These are phyloP conservation scores for Casuarina cunninghamiana DNA, from an alignment of 306 rosid genomes.

Conservation along the genomic window DNA sequence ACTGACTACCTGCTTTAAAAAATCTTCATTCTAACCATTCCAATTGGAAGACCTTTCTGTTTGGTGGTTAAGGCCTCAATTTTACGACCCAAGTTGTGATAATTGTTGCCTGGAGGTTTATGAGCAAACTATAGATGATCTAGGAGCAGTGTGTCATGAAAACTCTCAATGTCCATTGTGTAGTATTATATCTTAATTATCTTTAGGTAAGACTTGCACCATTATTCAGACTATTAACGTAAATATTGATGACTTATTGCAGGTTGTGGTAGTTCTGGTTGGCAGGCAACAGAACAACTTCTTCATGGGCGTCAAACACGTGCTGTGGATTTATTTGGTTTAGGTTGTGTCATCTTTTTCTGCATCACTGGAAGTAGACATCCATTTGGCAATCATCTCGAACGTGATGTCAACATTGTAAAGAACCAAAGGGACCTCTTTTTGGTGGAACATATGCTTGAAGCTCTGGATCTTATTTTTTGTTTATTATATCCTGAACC, in stretches of 20 bases:
- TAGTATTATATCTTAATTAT: not conserved
- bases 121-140: not conserved
- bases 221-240: not conserved
- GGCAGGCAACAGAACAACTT: constrained; percentile 96
- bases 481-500: constrained; percentile 54
- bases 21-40: not conserved
- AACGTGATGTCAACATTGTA: constrained; percentile 81
- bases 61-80: not conserved
- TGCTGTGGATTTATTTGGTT: constrained; percentile 84
- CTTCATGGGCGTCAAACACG: constrained; percentile 80
- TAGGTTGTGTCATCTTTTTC: constrained; percentile 80
- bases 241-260: constrained; percentile 13
- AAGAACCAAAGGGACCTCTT: constrained; percentile 58
- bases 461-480: constrained; percentile 74
- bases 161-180: not conserved
- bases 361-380: constrained; percentile 84
- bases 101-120: not conserved
- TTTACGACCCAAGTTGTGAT: not conserved
- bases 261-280: constrained; percentile 96
- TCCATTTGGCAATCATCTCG: constrained; percentile 83
- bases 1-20: not conserved
- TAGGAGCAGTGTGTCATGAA: not conserved
- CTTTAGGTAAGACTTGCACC: not conserved
- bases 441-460: constrained; percentile 66
- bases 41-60: not conserved